phyloP scores from a whole-genome alignment of 163 green algal genomes.

The Scenedesmus sp. region DNA sequence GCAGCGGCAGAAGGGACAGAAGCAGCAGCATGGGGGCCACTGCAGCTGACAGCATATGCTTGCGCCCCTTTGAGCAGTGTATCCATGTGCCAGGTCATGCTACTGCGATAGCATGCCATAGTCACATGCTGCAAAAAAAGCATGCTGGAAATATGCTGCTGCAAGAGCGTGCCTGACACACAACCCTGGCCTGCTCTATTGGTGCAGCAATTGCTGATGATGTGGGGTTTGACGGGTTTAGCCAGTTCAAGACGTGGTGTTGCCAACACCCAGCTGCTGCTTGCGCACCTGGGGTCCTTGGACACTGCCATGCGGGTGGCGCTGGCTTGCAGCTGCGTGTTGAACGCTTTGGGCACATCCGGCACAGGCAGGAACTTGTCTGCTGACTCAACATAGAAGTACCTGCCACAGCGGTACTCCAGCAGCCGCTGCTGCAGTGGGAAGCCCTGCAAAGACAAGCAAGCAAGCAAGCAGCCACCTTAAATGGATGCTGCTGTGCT shows the following conservation, averaged over 20 bases:
- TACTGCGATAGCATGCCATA: background rate
- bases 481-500: background rate
- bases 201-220: background rate
- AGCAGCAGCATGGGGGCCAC: background rate
- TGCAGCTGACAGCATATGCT: background rate
- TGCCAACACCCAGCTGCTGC: background rate
- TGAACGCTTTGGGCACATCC: constrained; percentile 59
- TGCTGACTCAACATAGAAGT: constrained; percentile 59
- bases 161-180: background rate
- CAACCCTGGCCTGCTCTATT: background rate
- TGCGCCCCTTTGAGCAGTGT: background rate
- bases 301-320: constrained; percentile 45
- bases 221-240: no score
- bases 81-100: background rate
- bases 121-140: background rate
- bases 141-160: background rate
- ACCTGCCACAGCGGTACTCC: constrained; percentile 66
- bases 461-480: no score
- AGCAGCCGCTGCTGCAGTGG: constrained; percentile 58
- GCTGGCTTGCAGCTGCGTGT: constrained; percentile 52
- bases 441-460: constrained; percentile 26
- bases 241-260: background rate
- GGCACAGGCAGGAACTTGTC: constrained; percentile 63
- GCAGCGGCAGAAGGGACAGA: background rate
- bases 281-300: constrained; percentile 16